Percentiles rank a stretch among this genome's conserved stretches.
Conservation (phyloP, 2,329 filamentous ascomycete genomes). For the Ophiocordyceps sinensis region DNA sequence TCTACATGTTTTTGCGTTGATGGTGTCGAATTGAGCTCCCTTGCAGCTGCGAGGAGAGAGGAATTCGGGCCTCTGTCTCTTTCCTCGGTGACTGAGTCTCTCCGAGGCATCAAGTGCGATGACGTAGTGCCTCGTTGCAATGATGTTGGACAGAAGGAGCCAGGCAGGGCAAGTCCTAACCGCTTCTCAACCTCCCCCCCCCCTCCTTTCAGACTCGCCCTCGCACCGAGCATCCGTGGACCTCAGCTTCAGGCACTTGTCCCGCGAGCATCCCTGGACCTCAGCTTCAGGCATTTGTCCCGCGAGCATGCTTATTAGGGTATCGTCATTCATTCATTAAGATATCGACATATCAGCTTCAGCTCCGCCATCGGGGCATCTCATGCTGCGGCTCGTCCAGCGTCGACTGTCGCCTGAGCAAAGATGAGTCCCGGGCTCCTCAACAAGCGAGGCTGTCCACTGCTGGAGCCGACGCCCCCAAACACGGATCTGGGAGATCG, state of each 20-base stretch:
- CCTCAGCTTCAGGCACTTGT: background rate
- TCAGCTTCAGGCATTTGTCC: background rate
- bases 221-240: background rate
- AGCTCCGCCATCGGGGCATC: no score
- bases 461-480: slow-evolving; percentile 7
- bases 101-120: no score
- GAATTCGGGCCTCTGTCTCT: no score
- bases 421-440: slow-evolving; percentile 15
- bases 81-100: no score
- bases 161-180: no score
- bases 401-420: slow-evolving; percentile 5
- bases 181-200: background rate
- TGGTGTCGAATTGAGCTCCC: background rate
- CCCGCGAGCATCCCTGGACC: background rate
- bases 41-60: background rate
- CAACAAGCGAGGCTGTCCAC: slow-evolving; percentile 12
- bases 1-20: no score
- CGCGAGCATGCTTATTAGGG: background rate
- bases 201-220: background rate
- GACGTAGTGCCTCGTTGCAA: no score
- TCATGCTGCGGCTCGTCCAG: no score
- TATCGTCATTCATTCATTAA: slow-evolving; percentile 1
- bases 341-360: background rate
- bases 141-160: no score
- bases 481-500: background rate